Conservation (phyloP, 2,329 filamentous ascomycete species). For the Arthrobotrys entomopaga region DNA sequence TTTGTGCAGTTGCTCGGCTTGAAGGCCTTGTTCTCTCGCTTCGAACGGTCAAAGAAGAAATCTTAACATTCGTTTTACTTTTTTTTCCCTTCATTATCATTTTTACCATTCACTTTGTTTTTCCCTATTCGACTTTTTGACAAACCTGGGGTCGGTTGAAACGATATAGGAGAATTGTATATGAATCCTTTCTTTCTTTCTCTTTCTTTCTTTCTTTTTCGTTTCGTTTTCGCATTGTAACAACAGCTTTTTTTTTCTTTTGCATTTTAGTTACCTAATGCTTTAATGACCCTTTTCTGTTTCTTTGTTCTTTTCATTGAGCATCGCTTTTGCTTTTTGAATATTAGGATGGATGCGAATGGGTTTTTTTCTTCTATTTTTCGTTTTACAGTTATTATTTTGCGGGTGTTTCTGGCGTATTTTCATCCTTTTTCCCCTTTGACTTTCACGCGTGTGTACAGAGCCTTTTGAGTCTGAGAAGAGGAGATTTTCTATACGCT, state of each 20-base stretch:
- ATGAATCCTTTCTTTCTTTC: constrained; percentile 39
- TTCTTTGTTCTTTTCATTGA: constrained; percentile 18
- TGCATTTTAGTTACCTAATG: constrained; percentile 49
- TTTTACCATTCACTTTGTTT: constrained; percentile 15
- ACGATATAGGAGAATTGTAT: constrained; percentile 55
- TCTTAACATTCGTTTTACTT: constrained; percentile 39
- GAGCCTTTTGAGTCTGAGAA: constrained; percentile 31
- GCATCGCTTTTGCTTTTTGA: constrained; percentile 43
- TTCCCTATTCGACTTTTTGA: constrained; percentile 23
- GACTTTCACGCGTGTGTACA: constrained; percentile 32
- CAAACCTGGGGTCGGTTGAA: constrained; percentile 49
- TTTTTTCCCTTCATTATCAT: constrained; percentile 15
- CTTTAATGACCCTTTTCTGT: constrained; percentile 44
- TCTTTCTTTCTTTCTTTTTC: constrained; percentile 27
- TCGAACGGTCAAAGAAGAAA: neutral
- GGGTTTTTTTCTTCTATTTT: constrained; percentile 23
- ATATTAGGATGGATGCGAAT: constrained; percentile 37
- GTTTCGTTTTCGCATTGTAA: constrained; percentile 43
- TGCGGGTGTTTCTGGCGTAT: constrained; percentile 46
- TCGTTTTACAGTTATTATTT: constrained; percentile 10
- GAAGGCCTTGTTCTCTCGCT: constrained; percentile 25
- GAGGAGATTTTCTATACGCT: constrained; percentile 23
- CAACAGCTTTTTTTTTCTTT: constrained; percentile 38
- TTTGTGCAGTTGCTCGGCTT: constrained; percentile 52
- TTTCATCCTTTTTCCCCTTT: constrained; percentile 34